Evolutionary conservation across 306 rosid genomes (phyloP).

Genomic region (Cucumis melo): DNA sequence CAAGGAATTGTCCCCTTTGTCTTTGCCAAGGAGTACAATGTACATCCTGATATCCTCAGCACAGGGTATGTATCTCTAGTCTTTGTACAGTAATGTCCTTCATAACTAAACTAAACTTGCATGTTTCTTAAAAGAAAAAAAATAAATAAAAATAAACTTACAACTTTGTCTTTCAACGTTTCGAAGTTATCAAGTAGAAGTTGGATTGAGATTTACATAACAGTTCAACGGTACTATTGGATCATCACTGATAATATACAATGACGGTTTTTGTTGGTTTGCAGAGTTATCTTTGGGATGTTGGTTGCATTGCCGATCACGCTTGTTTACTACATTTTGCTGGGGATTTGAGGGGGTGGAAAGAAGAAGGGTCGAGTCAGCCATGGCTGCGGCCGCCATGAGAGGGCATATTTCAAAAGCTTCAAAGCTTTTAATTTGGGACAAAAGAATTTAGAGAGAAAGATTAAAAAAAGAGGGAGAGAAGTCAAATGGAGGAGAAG

Average conservation of each 20-base stretch:
- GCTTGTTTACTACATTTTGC: conserved; percentile 70
- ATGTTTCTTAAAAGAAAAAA: no score
- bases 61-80: conserved; percentile 38
- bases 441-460: not conserved
- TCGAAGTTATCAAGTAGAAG: no score
- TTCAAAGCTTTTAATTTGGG: not conserved
- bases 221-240: no score
- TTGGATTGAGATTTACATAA: no score
- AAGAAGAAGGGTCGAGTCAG: not conserved
- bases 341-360: conserved; percentile 53
- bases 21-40: conserved; percentile 88
- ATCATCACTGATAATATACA: no score
- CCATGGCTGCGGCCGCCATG: conserved; percentile 15
- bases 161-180: no score
- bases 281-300: conserved; percentile 98
- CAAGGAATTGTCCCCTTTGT: conserved; percentile 99
- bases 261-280: not conserved
- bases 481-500: not conserved
- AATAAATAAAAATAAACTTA: no score
- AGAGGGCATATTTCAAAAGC: conserved; percentile 8
- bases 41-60: conserved; percentile 90
- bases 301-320: conserved; percentile 84
- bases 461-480: not conserved
- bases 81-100: not conserved
- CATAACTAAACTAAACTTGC: not conserved